These are phyloP conservation scores for Rhizopus arrhizus DNA, from an alignment of 371 early-diverging fungal genomes.

Conservation along the genomic window DNA sequence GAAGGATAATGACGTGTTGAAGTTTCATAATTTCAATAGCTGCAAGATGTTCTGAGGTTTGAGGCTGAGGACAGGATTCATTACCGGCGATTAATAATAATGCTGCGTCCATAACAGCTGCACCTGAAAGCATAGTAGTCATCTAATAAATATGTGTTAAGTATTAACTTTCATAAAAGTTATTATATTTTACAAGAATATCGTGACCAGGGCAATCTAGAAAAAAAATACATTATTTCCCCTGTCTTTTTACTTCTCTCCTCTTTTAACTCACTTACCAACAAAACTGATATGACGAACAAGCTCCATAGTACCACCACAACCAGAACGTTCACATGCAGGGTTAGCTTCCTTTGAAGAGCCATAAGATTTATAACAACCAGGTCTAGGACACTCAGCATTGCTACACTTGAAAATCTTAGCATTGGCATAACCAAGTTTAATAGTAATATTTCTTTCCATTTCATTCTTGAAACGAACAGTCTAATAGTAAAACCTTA, in stretches of 20 bases:
- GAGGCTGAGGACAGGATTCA: constrained; percentile 99
- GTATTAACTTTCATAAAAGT: background rate
- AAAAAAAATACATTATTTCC: background rate
- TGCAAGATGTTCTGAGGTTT: constrained; percentile 99
- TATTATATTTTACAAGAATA: constrained; percentile 70
- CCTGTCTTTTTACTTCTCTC: background rate
- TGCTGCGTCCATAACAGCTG: constrained; percentile 99
- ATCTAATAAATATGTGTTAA: constrained; percentile 53
- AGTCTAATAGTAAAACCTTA: constrained; percentile 60
- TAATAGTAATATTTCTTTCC: constrained; percentile 99
- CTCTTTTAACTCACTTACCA: constrained; percentile 19
- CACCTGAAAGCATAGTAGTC: constrained; percentile 99
- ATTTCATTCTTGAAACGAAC: constrained; percentile 99
- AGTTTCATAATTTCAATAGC: constrained; percentile 99
- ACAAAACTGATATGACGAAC: constrained; percentile 99
- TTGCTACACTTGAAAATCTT: constrained; percentile 98
- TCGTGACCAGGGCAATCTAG: constrained; percentile 99
- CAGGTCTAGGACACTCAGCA: constrained; percentile 93
- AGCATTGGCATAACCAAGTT: constrained; percentile 99
- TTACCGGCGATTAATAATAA: constrained; percentile 99
- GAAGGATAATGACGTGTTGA: constrained; percentile 97
- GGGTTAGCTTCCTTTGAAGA: constrained; percentile 87
- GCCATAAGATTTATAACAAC: constrained; percentile 91
- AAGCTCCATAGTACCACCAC: constrained; percentile 87
- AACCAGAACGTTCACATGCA: constrained; percentile 90